Conservation (phyloP, 768 basidiomycete genomes). For the Naganishia friedmannii region DNA sequence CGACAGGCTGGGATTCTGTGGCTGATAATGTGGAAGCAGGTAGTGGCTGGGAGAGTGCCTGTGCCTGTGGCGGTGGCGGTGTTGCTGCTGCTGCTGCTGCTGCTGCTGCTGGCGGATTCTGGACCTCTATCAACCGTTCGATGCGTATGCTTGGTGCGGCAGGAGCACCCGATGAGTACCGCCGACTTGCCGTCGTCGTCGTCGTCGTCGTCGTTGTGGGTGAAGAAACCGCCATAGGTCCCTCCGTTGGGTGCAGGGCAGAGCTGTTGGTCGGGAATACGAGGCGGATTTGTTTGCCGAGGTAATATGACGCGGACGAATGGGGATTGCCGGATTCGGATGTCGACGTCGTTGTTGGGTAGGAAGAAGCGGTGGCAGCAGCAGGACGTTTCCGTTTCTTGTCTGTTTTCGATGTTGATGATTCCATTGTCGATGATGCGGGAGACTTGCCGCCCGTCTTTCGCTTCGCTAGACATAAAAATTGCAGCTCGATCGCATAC, state of each 20-base stretch:
- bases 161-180: too few relatives aligned
- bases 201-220: neutral
- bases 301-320: slow-evolving; percentile 36
- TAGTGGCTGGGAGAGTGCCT: neutral
- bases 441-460: slow-evolving; percentile 11
- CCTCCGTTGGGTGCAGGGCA: slow-evolving; percentile 8
- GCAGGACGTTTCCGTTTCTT: slow-evolving; percentile 9
- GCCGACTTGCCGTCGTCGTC: too few relatives aligned
- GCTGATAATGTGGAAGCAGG: neutral
- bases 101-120: slow-evolving; percentile 18
- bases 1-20: too few relatives aligned
- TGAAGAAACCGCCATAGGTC: neutral
- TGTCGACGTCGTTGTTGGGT: neutral
- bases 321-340: neutral
- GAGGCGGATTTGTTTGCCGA: slow-evolving; percentile 43
- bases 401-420: neutral
- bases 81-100: neutral
- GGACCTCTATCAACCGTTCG: slow-evolving; percentile 33
- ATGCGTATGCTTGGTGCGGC: slow-evolving; percentile 11
- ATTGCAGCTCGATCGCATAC: slow-evolving; percentile 48
- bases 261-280: slow-evolving; percentile 41
- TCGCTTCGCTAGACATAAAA: slow-evolving; percentile 36
- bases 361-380: neutral
- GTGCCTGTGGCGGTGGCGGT: too few relatives aligned
- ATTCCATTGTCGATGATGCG: neutral